Base-by-base conservation (phyloP, 805 yeast species). In the Starmerella apis region DNA sequence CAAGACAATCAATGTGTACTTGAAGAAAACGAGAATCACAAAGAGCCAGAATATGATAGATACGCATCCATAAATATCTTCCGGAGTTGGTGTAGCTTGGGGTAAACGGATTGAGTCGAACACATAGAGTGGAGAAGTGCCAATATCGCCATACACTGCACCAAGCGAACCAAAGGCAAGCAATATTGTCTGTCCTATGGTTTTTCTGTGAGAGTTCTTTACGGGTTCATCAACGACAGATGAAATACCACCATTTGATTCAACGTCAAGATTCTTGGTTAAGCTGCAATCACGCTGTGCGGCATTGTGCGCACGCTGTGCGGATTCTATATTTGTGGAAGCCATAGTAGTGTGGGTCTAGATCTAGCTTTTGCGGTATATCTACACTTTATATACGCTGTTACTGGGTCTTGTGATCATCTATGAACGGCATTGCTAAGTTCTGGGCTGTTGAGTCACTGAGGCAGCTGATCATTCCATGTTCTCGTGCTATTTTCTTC, bases 61-160 rank as follows among this genome's bases (percentile, higher is more conserved):
- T 36, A 68, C 61, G 1, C 74, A 77, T 13, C 82, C 81, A 44
- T 70, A 66, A 23, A 75, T 59, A 33, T 75, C 75, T 0, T 66
- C 64, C 30, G 63, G 52, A 14, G 68, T 59, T 0, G 77, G 75
- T 5, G 9, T 20, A 2, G 39, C 31, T 41, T 38, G 39, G 1
- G 53, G 53, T 22, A 52, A 16, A 36, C 41, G 18, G 31, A 52
- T 47, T 1, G 53, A 46, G 48, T 49, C 35, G 48, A 52, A 42
- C 19, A 52, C 56, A 60, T 78, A 78, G 47, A 78, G 62, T 2
- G 83, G 83, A 10, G 80, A 75, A 3, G 83, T 78, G 25, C 80
- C 81, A 50, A 78, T 66, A 62, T 78, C 82, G 46, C 83, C 81
- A 59, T 77, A 78, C 36, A 78, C 76, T n/a, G 79, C 78, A 20